Conservation (phyloP, 1,139 yeast genomes). For the Kluyveromyces sp. region DNA sequence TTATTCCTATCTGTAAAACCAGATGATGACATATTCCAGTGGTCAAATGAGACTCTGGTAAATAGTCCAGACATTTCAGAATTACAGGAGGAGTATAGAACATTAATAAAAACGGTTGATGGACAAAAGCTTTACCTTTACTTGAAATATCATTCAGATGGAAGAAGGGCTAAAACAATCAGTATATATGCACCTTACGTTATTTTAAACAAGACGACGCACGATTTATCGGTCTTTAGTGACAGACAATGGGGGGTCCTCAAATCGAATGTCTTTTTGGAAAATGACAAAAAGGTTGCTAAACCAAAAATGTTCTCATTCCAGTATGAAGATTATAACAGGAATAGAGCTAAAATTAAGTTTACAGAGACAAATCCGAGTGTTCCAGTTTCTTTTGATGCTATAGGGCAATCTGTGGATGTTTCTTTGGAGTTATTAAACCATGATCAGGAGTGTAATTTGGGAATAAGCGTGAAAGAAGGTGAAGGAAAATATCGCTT, state of each 20-base stretch:
- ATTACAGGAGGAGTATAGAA: constrained; percentile 47
- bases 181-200: constrained; percentile 81
- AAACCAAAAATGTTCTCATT: constrained; percentile 83
- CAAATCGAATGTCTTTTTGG: constrained; percentile 19
- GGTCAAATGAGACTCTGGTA: constrained; percentile 76
- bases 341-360: constrained; percentile 61
- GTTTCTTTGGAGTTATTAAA: constrained; percentile 51
- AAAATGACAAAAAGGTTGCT: constrained; percentile 31
- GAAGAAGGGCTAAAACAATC: constrained; percentile 50
- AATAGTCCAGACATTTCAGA: constrained; percentile 51
- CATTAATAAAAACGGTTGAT: constrained; percentile 45
- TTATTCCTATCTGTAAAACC: constrained; percentile 62
- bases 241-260: constrained; percentile 50
- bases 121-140: constrained; percentile 62
- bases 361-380: constrained; percentile 75
- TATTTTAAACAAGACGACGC: constrained; percentile 71
- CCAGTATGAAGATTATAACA: constrained; percentile 47
- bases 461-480: constrained; percentile 70
- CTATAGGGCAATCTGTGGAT: constrained; percentile 76
- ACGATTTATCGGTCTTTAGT: constrained; percentile 53
- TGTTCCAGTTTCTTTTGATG: constrained; percentile 73
- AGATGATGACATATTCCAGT: constrained; percentile 50
- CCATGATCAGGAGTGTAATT: constrained; percentile 58
- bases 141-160: constrained; percentile 49
- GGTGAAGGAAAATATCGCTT: constrained; percentile 82